Percentiles rank a stretch among this genome's conserved stretches.
phyloP scores from a whole-genome alignment of 2,329 filamentous ascomycete species.

The Aureobasidium musti region DNA sequence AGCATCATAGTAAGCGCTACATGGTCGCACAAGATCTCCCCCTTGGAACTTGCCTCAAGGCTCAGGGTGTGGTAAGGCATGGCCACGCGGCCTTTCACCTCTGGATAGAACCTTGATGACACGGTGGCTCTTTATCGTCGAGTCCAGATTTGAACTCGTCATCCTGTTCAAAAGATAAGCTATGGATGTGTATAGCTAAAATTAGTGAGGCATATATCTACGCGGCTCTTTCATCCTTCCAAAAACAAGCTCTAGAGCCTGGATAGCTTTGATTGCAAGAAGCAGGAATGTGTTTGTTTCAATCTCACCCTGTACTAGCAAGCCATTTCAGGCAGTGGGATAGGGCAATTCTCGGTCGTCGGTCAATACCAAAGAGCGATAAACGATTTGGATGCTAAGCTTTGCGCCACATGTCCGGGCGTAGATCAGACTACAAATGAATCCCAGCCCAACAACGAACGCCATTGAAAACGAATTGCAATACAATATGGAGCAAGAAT shows the following conservation, averaged over 20 bases:
- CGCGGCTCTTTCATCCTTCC: background rate
- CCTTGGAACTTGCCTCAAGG: background rate
- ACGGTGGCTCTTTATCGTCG: constrained; percentile 17
- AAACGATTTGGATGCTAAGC: constrained; percentile 14
- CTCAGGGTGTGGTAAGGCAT: background rate
- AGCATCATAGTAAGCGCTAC: constrained; percentile 5
- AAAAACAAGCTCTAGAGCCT: no score
- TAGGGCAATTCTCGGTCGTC: background rate
- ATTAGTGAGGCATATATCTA: background rate
- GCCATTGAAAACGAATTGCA: background rate
- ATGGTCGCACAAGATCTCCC: background rate
- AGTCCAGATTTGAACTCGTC: constrained; percentile 20
- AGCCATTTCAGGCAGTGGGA: constrained; percentile 2
- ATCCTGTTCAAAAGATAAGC: constrained; percentile 11
- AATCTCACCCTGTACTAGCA: no score
- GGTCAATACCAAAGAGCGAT: constrained; percentile 17
- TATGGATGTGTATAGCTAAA: background rate
- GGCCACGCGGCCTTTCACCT: constrained; percentile 24
- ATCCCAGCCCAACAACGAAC: background rate
- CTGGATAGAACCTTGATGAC: constrained; percentile 18
- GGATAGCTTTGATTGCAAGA: background rate
- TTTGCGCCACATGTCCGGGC: constrained; percentile 19
- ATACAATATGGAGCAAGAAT: background rate
- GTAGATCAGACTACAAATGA: constrained; percentile 13
- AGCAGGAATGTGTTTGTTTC: background rate